Conservation (phyloP, 495 filamentous ascomycete species). For the Saxophila tyrrhenica region DNA sequence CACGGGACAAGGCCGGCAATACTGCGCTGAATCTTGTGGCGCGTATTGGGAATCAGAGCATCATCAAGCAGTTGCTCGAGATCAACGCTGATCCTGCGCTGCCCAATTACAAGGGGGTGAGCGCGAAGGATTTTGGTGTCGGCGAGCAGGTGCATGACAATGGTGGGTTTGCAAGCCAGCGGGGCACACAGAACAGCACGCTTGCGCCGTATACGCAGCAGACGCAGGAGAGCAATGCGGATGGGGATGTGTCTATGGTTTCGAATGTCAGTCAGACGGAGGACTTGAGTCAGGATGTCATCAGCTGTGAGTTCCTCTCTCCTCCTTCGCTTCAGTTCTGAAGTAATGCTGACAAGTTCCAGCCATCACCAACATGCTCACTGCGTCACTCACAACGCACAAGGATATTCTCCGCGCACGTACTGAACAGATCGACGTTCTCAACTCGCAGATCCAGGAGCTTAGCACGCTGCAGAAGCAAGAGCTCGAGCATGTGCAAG, state of each 20-base stretch:
- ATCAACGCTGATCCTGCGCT: conserved; percentile 84
- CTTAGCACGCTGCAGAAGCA: conserved; percentile 66
- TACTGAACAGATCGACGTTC: conserved; percentile 66
- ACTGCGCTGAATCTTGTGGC: conserved; percentile 91
- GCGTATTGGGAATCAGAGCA: conserved; percentile 75
- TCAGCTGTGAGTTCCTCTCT: conserved; percentile 22
- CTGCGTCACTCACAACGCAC: conserved; percentile 61
- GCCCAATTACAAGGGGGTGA: conserved; percentile 73
- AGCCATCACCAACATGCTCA: conserved; percentile 67
- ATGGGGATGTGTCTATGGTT: conserved; percentile 20
- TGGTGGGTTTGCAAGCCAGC: background rate
- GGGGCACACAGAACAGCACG: conserved; percentile 3
- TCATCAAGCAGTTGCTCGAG: conserved; percentile 85
- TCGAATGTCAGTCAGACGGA: conserved; percentile 19
- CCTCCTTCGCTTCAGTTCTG: background rate
- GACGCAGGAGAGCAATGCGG: conserved; percentile 25
- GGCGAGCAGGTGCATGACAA: conserved; percentile 34
- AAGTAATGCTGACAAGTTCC: background rate
- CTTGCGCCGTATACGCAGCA: conserved; percentile 7
- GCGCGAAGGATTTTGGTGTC: conserved; percentile 85
- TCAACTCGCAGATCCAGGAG: conserved; percentile 65
- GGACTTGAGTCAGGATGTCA: conserved; percentile 42
- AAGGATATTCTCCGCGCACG: conserved; percentile 64
- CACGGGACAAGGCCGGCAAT: conserved; percentile 82
- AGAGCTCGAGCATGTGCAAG: conserved; percentile 57